Evolutionary conservation across 31 red algal genomes (phyloP).

Genomic region (Asparagopsis taxiformis): DNA sequence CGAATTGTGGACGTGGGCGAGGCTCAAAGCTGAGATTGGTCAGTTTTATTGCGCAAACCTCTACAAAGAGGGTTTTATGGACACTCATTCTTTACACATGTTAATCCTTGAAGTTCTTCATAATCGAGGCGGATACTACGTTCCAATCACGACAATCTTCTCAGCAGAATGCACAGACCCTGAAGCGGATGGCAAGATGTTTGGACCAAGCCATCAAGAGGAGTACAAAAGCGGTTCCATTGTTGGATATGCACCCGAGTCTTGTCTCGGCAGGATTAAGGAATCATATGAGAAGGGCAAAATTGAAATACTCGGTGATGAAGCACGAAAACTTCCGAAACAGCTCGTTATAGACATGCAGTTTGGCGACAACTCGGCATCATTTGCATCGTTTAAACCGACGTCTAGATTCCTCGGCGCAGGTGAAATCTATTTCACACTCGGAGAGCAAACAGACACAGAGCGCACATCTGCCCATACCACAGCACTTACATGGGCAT

Average conservation of each 20-base stretch:
- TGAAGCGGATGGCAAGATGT: conserved; percentile 17
- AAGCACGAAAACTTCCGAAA: background rate
- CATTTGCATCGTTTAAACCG: conserved; percentile 35
- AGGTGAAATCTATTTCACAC: conserved; percentile 29
- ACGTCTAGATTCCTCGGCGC: conserved; percentile 61
- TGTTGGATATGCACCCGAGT: conserved; percentile 14
- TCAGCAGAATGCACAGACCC: conserved; percentile 16
- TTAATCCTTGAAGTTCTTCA: conserved; percentile 66
- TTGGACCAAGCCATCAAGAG: conserved; percentile 1
- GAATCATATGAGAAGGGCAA: conserved; percentile 35
- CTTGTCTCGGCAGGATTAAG: conserved; percentile 25
- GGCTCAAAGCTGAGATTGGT: conserved; percentile 32
- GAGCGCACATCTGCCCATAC: conserved; percentile 1
- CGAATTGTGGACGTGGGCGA: conserved; percentile 52
- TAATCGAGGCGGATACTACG: conserved; percentile 56
- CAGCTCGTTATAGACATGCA: conserved; percentile 25
- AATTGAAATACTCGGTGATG: background rate
- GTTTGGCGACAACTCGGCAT: conserved; percentile 32
- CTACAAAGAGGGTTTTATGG: conserved; percentile 50
- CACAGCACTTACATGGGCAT: conserved; percentile 45
- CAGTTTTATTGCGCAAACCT: conserved; percentile 57
- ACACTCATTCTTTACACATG: conserved; percentile 32
- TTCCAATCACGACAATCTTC: conserved; percentile 49
- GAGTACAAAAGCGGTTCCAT: conserved; percentile 30
- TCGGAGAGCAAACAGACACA: background rate